A percentile compares a stretch with the other conserved stretches of the same genome.
Evolutionary conservation across 2,329 filamentous ascomycete genomes (phyloP).

Genomic region (Xylaria sp.): DNA sequence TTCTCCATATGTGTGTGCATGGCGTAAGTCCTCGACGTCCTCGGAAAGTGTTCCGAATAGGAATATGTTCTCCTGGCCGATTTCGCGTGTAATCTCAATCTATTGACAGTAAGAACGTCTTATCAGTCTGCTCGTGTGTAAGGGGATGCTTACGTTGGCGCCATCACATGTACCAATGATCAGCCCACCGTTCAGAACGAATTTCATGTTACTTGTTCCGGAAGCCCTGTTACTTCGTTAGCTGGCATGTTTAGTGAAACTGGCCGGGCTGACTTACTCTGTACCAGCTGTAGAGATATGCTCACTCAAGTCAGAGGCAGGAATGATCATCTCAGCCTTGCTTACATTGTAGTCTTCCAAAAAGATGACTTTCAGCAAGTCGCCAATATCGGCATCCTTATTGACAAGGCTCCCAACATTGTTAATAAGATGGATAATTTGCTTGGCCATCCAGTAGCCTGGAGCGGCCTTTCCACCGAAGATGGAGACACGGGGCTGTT

Average conservation of each 20-base stretch:
- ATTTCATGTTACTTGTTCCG: constrained; percentile 99
- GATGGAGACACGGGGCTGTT: constrained; percentile 86
- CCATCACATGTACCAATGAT: constrained; percentile 98
- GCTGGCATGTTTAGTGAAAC: constrained; percentile 8
- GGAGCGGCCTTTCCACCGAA: constrained; percentile 98
- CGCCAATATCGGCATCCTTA: constrained; percentile 88
- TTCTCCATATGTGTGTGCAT: constrained; percentile 82
- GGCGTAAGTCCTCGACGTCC: constrained; percentile 94
- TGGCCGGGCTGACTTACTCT: constrained; percentile 59
- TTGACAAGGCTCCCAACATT: constrained; percentile 89
- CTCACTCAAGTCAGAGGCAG: constrained; percentile 95
- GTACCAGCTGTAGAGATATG: constrained; percentile 98
- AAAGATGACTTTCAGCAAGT: constrained; percentile 96
- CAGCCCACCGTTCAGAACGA: constrained; percentile 93
- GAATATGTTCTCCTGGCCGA: constrained; percentile 97
- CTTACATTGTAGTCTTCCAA: constrained; percentile 98
- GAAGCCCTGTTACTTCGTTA: constrained; percentile 54
- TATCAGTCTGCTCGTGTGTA: constrained; percentile 48
- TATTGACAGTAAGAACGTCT: constrained; percentile 28
- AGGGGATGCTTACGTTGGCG: constrained; percentile 75
- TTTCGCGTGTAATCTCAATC: constrained; percentile 98
- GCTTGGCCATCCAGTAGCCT: constrained; percentile 99
- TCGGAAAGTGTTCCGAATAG: constrained; percentile 95
- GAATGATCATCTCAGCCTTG: constrained; percentile 96
- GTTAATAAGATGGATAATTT: constrained; percentile 96